These are phyloP conservation scores for Solanum tacnaense DNA, from an alignment of 257 asterid species.

Conservation along the genomic window DNA sequence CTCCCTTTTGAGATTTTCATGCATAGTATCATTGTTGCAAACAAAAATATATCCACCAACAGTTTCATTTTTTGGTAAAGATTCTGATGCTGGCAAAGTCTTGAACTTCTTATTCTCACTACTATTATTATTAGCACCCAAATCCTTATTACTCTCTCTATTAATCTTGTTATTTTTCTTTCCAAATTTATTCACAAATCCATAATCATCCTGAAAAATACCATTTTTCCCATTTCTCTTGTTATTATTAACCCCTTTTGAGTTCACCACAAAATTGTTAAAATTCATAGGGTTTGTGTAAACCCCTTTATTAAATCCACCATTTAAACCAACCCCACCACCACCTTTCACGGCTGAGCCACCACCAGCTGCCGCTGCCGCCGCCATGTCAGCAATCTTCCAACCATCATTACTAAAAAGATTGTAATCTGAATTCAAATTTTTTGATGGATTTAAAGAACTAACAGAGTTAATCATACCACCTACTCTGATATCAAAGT, in stretches of 20 bases:
- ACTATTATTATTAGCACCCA: slow-evolving; percentile 24
- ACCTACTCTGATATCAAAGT: slow-evolving; percentile 70
- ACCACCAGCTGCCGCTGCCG: slow-evolving; percentile 1
- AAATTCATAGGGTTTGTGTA: slow-evolving; percentile 45
- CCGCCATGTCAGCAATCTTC: slow-evolving; percentile 30
- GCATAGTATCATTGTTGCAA: slow-evolving; percentile 98
- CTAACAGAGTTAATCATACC: slow-evolving; percentile 19
- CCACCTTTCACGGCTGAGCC: slow-evolving; percentile 13
- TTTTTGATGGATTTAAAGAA: not conserved
- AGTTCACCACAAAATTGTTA: not conserved
- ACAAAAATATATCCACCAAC: slow-evolving; percentile 96
- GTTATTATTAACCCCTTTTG: slow-evolving; percentile 18
- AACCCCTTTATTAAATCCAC: slow-evolving; percentile 83
- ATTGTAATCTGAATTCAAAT: slow-evolving; percentile 22
- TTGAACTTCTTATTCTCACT: slow-evolving; percentile 76
- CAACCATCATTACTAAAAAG: slow-evolving; percentile 32
- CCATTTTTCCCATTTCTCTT: slow-evolving; percentile 26
- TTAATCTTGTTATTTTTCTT: slow-evolving; percentile 38
- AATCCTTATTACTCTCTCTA: slow-evolving; percentile 33
- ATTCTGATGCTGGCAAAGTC: slow-evolving; percentile 86
- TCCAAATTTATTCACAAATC: slow-evolving; percentile 24
- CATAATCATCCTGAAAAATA: slow-evolving; percentile 27
- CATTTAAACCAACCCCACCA: slow-evolving; percentile 49
- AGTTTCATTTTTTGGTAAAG: slow-evolving; percentile 81
- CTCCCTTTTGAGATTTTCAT: slow-evolving; percentile 87